Evolutionary conservation across 192 early-diverging fungal species (phyloP), one percentile per base, ranked within the genome.

Genomic region (Geranomyces variabilis): DNA sequence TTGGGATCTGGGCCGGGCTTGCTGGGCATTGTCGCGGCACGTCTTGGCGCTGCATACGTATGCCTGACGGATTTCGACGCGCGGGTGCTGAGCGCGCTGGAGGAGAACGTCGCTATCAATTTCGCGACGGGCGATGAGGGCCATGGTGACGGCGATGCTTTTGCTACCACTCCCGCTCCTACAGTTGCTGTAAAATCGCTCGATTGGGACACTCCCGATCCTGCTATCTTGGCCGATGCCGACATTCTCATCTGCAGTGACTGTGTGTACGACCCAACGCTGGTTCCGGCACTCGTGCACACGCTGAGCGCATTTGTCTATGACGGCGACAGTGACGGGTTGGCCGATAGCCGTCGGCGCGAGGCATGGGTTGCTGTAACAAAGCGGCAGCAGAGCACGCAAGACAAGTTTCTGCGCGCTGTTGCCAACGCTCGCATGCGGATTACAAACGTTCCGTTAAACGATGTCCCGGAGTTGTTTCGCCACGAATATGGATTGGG

Each of bases 1-100:
- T 75, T 81, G n/a, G 80, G 80, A 13, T 70, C 77, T 21, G 80
- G 80, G 14, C 46, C 56, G 14, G 80, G 80, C 6, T 65, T 81
- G 21, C 41, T 70, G 15, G 80, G 80, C 24, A 51, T 81, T 5
- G 24, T 48, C 19, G 69, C 69, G 34, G 65, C 60, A 9, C 14
- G 30, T 21, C 26, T 79, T 2, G 80, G 15, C 30, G 69, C 67
- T 10, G 47, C 71, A 15, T 15, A 29, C 1, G 64, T 78, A 7
- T 29, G 13, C 9, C 30, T 81, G 21, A 77, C 80, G 4, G 80
- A 81, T 63, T 49, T 67, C 0, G 69, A 75, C 49, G 56, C 24
- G 1, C 33, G 48, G 13, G 80, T 78, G 15, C 56, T 81, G 30
- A 51, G 44, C 14, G 45, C 48, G 33, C 67, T 76, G 9, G 8